Base-by-base conservation (phyloP, 148 eudicot species). In the Fagopyrum tataricum region DNA sequence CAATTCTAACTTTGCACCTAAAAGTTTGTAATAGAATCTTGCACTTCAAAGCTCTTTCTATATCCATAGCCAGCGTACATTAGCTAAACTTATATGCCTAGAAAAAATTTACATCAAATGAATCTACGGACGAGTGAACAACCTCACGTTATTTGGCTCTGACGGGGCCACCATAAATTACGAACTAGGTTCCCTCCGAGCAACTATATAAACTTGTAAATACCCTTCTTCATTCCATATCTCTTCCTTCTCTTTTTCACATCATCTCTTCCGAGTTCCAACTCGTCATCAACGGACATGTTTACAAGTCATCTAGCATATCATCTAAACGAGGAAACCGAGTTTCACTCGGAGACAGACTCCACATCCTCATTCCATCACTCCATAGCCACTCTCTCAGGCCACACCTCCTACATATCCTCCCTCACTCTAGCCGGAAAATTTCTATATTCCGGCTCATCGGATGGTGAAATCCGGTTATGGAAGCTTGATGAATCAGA, bases 361-460 rank as follows among this genome's bases (percentile, higher is more conserved):
- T 46, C 15, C 3, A 13, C 49, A 46, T 6, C 49, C 62, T 56
- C 69, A 37, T 64, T 64, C 6, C 80, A 86, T 83, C 87, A 81
- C 52, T 91, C 94, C 76, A 58, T 91, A 42, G 82, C 89, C 70
- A 93, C 91, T 64, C 79, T 90, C 74, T 79, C 81, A 75, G 81
- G 81, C 68, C 92, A 87, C 43, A 77, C 74, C 79, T 83, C 94
- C 78, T 86, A 87, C 79, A 75, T 87, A 76, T 89, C 95, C 59
- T 90, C 96, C 56, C 86, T 93, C 4, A 78, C 84, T 41, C 77
- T 91, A n/a, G 78, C 87, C 9, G 91, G 90, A 4, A 83, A 89
- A 23, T 79, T 73, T 77, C 84, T 93, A 49, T 87, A 82, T 75
- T 79, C 84, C 2, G 98, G 96, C 77, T 90, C 96, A 0, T 88